Base-by-base conservation (phyloP, 192 early-diverging fungal species). In the Podochytrium sp. region DNA sequence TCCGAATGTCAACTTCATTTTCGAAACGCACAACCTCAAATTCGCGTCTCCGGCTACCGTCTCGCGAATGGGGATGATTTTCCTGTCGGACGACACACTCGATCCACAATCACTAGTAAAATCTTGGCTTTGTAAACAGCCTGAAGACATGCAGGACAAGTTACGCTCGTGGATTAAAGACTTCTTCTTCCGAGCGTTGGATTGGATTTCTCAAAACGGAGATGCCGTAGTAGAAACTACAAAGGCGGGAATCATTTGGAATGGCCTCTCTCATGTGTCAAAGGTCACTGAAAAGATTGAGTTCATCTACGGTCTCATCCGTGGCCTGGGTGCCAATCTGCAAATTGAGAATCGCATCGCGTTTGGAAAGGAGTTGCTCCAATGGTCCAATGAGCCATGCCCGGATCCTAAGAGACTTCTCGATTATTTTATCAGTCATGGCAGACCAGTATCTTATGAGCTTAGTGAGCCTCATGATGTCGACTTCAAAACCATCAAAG, bases 41-140 rank as follows among this genome's bases (percentile, higher is more conserved):
- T 88, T 84, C 77, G 87, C 87, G 18, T 88, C 87, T 7, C 87
- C 87, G 2, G 87, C 87, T 6, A 88, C 87, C 10, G 84, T 88
- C 4, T 85, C 83, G 67, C 71, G 87, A 42, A 88, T 88, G 87
- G 87, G 87, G n/a, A 88, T 88, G 87, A 88, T 88, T 33, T 88
- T 84, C 65, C 77, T 88, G 30, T 87, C 85, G 1, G 87, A 88
- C 63, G 87, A 88, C 59, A 84, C 81, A 4, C 65, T 88, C 2
- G 85, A 88, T 72, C 38, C 76, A 25, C 55, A 73, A 34, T 74
- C 78, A 5, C 49, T 88, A 12, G 76, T 85, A 1, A 76, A 78
- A 10, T 72, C 68, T 1, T 87, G 85, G 85, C 2, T 87, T 1
- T 43, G 32, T 12, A 82, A 78, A 47, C 70, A 76, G 42, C 69